Percentiles rank a stretch among this genome's conserved stretches.
These are phyloP conservation scores for Petunia axillaris DNA, from an alignment of 257 asterid species.

Conservation along the genomic window DNA sequence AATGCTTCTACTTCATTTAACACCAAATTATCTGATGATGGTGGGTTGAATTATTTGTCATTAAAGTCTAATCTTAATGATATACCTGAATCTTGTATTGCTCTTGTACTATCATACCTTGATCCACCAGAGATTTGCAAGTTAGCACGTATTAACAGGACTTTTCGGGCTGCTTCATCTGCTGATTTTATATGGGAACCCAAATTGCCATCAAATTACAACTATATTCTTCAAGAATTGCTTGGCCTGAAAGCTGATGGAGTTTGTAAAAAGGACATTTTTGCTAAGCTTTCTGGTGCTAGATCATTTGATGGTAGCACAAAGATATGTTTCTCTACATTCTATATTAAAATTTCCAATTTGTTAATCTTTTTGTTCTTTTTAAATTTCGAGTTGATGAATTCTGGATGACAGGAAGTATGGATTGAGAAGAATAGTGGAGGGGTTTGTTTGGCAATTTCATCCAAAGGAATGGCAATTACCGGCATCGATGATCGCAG, in stretches of 20 bases:
- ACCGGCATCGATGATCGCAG: conserved; percentile 92
- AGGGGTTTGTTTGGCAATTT: conserved; percentile 73
- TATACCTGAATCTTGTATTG: conserved; percentile 82
- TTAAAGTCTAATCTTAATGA: conserved; percentile 60
- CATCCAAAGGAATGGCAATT: conserved; percentile 73
- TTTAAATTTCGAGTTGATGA: neutral
- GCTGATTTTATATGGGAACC: conserved; percentile 86
- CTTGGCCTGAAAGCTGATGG: conserved; percentile 34
- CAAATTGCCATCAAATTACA: conserved; percentile 66
- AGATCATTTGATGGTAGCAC: conserved; percentile 62
- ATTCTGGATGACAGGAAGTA: conserved; percentile 51
- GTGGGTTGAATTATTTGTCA: conserved; percentile 28
- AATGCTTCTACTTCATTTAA: conserved; percentile 43
- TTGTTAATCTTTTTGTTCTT: neutral
- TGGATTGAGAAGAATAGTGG: conserved; percentile 87
- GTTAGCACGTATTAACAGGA: conserved; percentile 63
- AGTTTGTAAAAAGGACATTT: conserved; percentile 61
- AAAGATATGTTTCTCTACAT: conserved; percentile 49
- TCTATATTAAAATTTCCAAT: neutral
- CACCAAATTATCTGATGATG: conserved; percentile 30
- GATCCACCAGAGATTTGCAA: conserved; percentile 85
- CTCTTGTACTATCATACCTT: conserved; percentile 58
- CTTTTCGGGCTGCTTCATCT: conserved; percentile 74
- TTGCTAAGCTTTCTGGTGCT: conserved; percentile 56
- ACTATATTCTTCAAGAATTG: conserved; percentile 48